Evolutionary conservation across 2,329 filamentous ascomycete genomes (phyloP), one percentile per base, ranked within the genome.

Genomic region (Stemphylium lycopersici): DNA sequence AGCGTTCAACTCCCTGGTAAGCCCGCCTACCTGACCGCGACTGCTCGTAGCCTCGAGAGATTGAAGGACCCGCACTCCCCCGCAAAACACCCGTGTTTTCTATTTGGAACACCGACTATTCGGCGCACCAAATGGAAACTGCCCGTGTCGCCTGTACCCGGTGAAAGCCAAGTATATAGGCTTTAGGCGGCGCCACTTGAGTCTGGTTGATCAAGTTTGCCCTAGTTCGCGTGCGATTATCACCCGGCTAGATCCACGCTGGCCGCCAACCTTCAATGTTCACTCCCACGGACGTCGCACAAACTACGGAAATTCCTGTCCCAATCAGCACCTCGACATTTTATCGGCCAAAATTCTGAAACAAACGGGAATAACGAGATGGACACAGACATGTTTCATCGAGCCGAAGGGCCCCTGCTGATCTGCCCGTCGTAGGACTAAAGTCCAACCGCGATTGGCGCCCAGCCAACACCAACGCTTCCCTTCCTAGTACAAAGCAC

Each of bases 311-410:
- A 31, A 54, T 44, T 38, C 29, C 22, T 36, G 24, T 24, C 20
- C 26, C 26, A 22, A 33, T 38, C 46, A 34, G 51, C 29, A 50
- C 15, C 33, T 49, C 12, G 18, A 33, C 45, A 40, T 50, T 43
- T n/a, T 32, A 24, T 31, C 18, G 29, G 56, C 62, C 52, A 51
- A 54, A 32, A 53, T 51, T 47, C 51, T 65, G 58, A 61, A 55
- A 64, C 61, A 55, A 60, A 58, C 62, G 54, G 58, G 61, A 58
- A 58, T 59, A 61, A 52, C 51, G 37, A 57, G 41, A 48, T 22
- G 54, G 38, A 52, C 59, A 61, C 58, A 51, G 48, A 61, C 56
- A 13, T 47, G 61, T 67, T 66, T 67, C 62, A 67, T 60, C 56
- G 36, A 59, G 56, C 58, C 62, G 60, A 60, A 55, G 52, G 49